Percentiles rank a stretch among this genome's conserved stretches.
These are phyloP conservation scores for Allomyces javanicus DNA, from an alignment of 192 early-diverging fungal genomes.

Conservation along the genomic window DNA sequence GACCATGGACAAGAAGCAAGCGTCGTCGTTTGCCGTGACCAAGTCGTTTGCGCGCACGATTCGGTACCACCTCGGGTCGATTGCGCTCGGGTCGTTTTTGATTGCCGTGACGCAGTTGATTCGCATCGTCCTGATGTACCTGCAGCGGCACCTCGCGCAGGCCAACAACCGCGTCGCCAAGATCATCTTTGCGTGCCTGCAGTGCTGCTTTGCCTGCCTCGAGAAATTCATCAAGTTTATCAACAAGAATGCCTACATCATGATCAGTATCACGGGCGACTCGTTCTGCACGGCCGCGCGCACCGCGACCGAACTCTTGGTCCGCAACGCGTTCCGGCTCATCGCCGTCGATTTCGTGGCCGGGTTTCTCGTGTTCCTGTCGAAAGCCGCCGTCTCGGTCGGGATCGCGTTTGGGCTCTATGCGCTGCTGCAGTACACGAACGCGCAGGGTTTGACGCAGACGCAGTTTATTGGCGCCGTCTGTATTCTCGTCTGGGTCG, in stretches of 20 bases:
- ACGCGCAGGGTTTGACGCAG: neutral
- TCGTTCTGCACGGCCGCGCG: slow-evolving; percentile 25
- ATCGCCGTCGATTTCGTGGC: slow-evolving; percentile 19
- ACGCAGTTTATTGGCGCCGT: neutral
- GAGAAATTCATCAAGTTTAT: slow-evolving; percentile 26
- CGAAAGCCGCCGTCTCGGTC: slow-evolving; percentile 27
- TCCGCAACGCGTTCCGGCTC: slow-evolving; percentile 19
- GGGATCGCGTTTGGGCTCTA: slow-evolving; percentile 9
- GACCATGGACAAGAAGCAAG: slow-evolving; percentile 22
- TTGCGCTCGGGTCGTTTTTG: slow-evolving; percentile 28
- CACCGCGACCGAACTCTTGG: slow-evolving; percentile 17
- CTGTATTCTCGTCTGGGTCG: slow-evolving; percentile 8
- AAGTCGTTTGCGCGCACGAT: slow-evolving; percentile 14
- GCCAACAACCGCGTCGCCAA: slow-evolving; percentile 11
- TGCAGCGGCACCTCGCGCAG: slow-evolving; percentile 11
- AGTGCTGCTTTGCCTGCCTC: slow-evolving; percentile 21
- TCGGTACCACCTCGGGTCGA: slow-evolving; percentile 29
- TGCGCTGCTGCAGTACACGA: slow-evolving; percentile 4
- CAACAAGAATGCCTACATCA: slow-evolving; percentile 37
- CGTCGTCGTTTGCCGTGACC: slow-evolving; percentile 10
- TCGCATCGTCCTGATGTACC: slow-evolving; percentile 17
- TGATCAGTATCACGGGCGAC: slow-evolving; percentile 27
- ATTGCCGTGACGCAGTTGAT: slow-evolving; percentile 29
- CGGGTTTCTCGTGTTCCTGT: slow-evolving; percentile 23
- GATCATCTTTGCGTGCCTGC: slow-evolving; percentile 18